A percentile compares a stretch with the other conserved stretches of the same genome.
These are phyloP conservation scores for Neoboletus magnificus DNA, from an alignment of 768 basidiomycete species.

Conservation along the genomic window DNA sequence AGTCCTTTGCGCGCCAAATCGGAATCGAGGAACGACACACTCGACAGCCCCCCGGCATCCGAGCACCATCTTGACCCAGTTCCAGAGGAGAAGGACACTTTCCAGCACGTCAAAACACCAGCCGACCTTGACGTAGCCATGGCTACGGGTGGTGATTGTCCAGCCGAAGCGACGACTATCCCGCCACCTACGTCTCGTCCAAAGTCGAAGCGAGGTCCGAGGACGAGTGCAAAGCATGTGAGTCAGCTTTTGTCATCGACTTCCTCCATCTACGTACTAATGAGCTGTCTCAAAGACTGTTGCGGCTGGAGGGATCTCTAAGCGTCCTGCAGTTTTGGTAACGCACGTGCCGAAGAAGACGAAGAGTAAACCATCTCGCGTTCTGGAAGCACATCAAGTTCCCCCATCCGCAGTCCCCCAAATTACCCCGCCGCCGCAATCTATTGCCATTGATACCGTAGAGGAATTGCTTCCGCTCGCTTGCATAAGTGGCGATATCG, in stretches of 20 bases:
- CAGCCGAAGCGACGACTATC: not conserved
- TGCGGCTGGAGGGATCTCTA: conserved; percentile 18
- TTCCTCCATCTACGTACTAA: conserved; percentile 15
- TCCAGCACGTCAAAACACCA: not conserved
- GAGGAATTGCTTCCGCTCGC: conserved; percentile 17
- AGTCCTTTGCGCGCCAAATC: not conserved
- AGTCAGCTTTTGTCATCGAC: conserved; percentile 14
- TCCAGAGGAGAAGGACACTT: not conserved
- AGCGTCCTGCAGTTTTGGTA: conserved; percentile 7
- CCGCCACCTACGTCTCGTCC: conserved; percentile 2
- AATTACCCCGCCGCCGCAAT: conserved; percentile 13
- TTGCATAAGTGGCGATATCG: conserved; percentile 27
- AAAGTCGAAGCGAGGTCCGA: conserved; percentile 26
- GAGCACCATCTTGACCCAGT: not conserved
- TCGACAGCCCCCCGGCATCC: not conserved
- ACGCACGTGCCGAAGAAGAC: conserved; percentile 21
- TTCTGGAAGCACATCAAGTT: conserved; percentile 9
- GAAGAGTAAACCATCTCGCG: conserved; percentile 12
- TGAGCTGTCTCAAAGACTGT: conserved; percentile 17
- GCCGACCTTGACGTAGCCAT: conserved; percentile 1
- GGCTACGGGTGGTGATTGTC: not conserved
- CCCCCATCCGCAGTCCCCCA: conserved; percentile 8
- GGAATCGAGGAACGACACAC: not conserved
- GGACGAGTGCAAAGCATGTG: conserved; percentile 22
- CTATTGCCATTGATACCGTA: conserved; percentile 12